phyloP scores from a whole-genome alignment of 176 grass and related monocot species.

The Triticum dicoccoides region DNA sequence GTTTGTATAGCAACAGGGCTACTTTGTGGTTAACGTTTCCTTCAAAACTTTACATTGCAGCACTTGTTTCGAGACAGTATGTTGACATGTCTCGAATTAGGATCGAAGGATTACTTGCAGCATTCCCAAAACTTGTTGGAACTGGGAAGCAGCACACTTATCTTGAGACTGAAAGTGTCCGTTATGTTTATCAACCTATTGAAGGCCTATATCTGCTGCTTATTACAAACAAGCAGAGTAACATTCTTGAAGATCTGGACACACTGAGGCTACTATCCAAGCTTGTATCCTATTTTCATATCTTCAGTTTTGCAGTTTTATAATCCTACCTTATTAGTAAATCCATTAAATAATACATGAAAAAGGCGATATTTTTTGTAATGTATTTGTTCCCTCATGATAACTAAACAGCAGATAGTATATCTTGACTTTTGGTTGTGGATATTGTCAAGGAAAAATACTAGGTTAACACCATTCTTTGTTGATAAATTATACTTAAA shows the following conservation, averaged over 20 bases:
- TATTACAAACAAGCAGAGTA: conserved; percentile 90
- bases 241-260: conserved; percentile 93
- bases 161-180: conserved; percentile 84
- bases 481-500: not conserved
- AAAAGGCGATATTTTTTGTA: not conserved
- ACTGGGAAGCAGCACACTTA: conserved; percentile 85
- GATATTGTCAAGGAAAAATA: not conserved
- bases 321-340: not conserved
- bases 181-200: conserved; percentile 84
- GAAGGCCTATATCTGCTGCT: conserved; percentile 82
- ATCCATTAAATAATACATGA: not conserved
- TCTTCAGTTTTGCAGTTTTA: not conserved
- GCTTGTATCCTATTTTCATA: conserved; percentile 60
- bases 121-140: conserved; percentile 84
- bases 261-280: conserved; percentile 81
- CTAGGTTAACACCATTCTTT: not conserved
- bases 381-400: not conserved
- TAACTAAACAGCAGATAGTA: conserved; percentile 6
- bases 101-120: conserved; percentile 83
- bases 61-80: conserved; percentile 81
- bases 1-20: not conserved
- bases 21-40: not conserved
- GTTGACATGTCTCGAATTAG: conserved; percentile 86
- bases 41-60: conserved; percentile 40
- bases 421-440: not conserved